These are phyloP conservation scores for Coemansia sp. DNA, from an alignment of 192 early-diverging fungal genomes.

Conservation along the genomic window DNA sequence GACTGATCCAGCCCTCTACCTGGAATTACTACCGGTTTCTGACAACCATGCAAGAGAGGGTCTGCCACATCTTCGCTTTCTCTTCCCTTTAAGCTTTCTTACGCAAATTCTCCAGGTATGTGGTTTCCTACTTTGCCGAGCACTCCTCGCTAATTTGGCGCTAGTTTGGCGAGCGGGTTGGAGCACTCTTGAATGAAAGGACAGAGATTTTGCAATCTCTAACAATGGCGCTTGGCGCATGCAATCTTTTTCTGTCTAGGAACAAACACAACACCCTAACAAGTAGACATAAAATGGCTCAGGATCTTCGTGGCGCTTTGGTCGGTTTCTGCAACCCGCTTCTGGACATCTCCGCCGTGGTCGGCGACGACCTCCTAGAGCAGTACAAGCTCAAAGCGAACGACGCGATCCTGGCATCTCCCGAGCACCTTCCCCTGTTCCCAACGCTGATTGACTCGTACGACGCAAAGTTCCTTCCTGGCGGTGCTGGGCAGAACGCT, in stretches of 20 bases:
- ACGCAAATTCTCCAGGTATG: no score
- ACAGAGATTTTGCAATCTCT: not conserved
- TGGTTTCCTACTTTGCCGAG: no score
- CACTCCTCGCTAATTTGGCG: not conserved
- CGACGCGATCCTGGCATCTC: conserved; percentile 93
- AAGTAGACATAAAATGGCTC: conserved; percentile 21
- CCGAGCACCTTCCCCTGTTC: conserved; percentile 83
- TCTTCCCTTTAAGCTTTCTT: no score
- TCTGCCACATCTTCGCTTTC: no score
- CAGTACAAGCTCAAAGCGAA: conserved; percentile 95
- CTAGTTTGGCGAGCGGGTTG: no score
- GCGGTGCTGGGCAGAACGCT: conserved; percentile 97
- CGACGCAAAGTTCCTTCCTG: conserved; percentile 86
- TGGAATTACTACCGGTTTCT: no score
- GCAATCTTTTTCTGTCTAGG: not conserved
- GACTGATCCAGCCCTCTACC: no score
- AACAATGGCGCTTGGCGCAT: not conserved
- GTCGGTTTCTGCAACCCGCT: conserved; percentile 98
- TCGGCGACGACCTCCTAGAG: conserved; percentile 68
- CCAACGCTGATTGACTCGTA: conserved; percentile 77
- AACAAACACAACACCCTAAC: not conserved
- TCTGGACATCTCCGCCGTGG: conserved; percentile 93
- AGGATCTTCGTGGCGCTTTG: conserved; percentile 61
- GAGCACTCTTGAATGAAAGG: not conserved
- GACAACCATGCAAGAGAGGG: no score